A percentile compares a stretch with the other conserved stretches of the same genome.
phyloP scores from a whole-genome alignment of 768 basidiomycete species.

The Rossbeevera mucosa region DNA sequence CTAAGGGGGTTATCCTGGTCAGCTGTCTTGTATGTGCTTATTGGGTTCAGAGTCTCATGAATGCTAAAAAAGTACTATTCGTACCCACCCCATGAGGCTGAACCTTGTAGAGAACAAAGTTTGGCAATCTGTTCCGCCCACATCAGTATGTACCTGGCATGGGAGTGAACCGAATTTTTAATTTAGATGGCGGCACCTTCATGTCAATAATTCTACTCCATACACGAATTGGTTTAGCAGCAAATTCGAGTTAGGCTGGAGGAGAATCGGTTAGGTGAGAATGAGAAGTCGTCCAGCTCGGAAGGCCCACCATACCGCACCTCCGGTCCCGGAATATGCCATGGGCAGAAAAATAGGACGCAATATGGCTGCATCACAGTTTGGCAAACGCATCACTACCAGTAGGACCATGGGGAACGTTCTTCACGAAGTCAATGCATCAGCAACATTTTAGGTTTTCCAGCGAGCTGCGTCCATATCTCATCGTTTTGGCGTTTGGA shows the following conservation, averaged over 20 bases:
- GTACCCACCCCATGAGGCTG: constrained; percentile 15
- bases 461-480: background rate
- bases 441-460: background rate
- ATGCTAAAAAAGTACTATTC: constrained; percentile 8
- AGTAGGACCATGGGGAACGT: background rate
- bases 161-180: constrained; percentile 10
- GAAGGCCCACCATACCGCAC: background rate
- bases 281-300: background rate
- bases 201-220: background rate
- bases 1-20: constrained; percentile 22
- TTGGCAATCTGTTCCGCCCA: constrained; percentile 13
- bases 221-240: constrained; percentile 1
- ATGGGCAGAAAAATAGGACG: background rate
- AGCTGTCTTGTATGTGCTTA: constrained; percentile 23
- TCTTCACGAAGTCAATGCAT: background rate
- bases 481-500: background rate
- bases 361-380: background rate
- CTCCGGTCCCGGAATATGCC: background rate
- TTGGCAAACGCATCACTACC: background rate
- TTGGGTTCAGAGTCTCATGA: constrained; percentile 10
- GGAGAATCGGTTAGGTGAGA: background rate
- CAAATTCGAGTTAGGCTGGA: background rate
- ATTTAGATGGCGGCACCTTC: constrained; percentile 8
- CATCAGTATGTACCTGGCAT: constrained; percentile 8
- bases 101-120: constrained; percentile 13